Evolutionary conservation across 2,329 filamentous ascomycete genomes (phyloP).

Genomic region (Dactylella cylindrospora): DNA sequence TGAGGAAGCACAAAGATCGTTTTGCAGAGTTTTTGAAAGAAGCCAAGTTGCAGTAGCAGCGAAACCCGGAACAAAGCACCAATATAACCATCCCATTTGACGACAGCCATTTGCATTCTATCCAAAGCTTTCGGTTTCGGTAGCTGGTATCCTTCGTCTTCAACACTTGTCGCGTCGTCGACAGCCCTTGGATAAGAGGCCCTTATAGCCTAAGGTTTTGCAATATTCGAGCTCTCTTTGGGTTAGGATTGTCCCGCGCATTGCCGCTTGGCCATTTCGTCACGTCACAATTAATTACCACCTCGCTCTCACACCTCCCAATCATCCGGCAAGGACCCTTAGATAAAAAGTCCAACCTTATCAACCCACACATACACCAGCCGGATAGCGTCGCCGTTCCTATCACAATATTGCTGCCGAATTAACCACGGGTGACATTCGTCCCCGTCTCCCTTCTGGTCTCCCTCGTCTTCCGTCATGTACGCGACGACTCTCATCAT

Average conservation of each 20-base stretch:
- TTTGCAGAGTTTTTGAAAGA: conserved; percentile 6
- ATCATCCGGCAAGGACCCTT: conserved; percentile 1
- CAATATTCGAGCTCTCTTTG: neutral
- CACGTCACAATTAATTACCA: neutral
- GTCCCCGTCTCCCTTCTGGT: conserved; percentile 29
- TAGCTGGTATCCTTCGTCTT: neutral
- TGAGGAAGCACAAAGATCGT: no score
- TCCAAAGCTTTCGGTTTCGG: conserved; percentile 13
- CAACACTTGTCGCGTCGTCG: neutral
- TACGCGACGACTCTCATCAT: conserved; percentile 12
- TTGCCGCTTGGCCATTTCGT: conserved; percentile 14
- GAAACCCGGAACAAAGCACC: conserved; percentile 18
- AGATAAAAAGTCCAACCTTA: neutral
- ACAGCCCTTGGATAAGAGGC: neutral
- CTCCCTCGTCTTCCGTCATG: conserved; percentile 11
- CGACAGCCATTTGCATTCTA: neutral
- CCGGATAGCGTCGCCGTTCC: neutral
- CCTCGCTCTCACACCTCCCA: conserved; percentile 1
- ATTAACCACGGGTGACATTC: conserved; percentile 22
- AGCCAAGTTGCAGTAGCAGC: conserved; percentile 30
- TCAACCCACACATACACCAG: neutral
- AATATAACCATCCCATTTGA: neutral
- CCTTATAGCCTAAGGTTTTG: neutral
- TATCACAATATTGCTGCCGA: no score
- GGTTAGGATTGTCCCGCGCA: conserved; percentile 1